Conservation (phyloP, 257 asterid genomes). For the Orobanche coerulescens region DNA sequence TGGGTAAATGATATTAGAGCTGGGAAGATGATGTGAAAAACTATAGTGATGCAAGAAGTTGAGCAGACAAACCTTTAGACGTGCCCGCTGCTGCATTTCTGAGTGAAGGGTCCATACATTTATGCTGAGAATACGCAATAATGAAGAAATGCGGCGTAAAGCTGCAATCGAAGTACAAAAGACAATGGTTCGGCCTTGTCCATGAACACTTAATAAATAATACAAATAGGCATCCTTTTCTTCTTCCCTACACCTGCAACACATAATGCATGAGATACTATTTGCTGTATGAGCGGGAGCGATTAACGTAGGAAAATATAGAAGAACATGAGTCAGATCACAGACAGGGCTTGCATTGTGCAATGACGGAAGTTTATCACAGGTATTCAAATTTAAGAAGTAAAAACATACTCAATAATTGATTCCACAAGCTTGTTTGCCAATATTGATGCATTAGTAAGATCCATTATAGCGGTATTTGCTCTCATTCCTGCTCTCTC, state of each 20-base stretch:
- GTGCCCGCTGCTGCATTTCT: conserved; percentile 98
- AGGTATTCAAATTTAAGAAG: conserved; percentile 14
- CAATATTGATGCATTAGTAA: conserved; percentile 79
- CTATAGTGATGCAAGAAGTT: conserved; percentile 10
- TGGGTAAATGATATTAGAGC: neutral
- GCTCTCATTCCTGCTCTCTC: conserved; percentile 94
- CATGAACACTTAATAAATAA: conserved; percentile 75
- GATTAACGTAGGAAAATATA: conserved; percentile 12
- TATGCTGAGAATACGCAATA: conserved; percentile 57
- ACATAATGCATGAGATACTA: conserved; percentile 18
- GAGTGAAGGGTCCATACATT: conserved; percentile 81
- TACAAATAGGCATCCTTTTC: conserved; percentile 92
- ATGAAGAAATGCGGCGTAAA: conserved; percentile 75
- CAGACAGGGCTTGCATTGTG: neutral
- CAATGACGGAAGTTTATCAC: neutral
- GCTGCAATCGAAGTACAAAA: conserved; percentile 97
- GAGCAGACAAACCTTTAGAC: conserved; percentile 57
- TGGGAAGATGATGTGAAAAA: conserved; percentile 1
- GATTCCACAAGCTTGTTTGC: conserved; percentile 81
- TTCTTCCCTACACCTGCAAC: conserved; percentile 81
- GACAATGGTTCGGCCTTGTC: conserved; percentile 86
- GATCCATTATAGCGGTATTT: conserved; percentile 78
- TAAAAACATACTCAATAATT: conserved; percentile 65
- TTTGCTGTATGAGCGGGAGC: neutral
- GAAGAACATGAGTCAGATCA: neutral